phyloP scores from a whole-genome alignment of 2,329 filamentous ascomycete species.

The Xylariaceae sp. region DNA sequence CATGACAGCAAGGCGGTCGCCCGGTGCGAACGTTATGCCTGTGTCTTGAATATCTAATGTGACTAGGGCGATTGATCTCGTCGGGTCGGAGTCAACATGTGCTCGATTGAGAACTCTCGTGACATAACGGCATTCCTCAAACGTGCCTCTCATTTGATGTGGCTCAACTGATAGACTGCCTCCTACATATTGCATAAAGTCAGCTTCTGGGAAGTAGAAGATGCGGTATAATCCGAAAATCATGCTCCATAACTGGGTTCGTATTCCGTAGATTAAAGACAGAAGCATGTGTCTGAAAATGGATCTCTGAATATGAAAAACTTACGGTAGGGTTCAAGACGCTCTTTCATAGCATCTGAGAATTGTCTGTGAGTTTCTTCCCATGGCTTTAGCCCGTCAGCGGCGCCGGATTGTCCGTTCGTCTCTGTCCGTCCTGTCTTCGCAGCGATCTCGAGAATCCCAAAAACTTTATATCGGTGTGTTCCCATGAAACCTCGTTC shows the following conservation, averaged over 20 bases:
- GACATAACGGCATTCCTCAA: constrained; percentile 56
- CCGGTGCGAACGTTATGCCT: constrained; percentile 56
- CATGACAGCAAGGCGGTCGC: constrained; percentile 58
- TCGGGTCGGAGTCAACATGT: constrained; percentile 49
- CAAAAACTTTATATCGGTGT: constrained; percentile 60
- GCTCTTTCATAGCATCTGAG: constrained; percentile 57
- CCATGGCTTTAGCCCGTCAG: constrained; percentile 48
- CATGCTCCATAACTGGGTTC: too few relatives aligned
- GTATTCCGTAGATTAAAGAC: too few relatives aligned
- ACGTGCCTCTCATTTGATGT: constrained; percentile 57
- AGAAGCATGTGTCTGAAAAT: not conserved
- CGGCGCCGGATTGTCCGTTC: constrained; percentile 52
- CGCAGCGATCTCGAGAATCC: constrained; percentile 55
- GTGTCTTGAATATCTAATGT: constrained; percentile 56
- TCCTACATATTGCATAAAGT: constrained; percentile 5
- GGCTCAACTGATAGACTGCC: constrained; percentile 51
- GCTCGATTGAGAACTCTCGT: constrained; percentile 48
- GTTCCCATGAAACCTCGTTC: constrained; percentile 60
- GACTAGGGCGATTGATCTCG: constrained; percentile 51
- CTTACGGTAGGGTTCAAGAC: constrained; percentile 50
- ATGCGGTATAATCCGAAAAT: too few relatives aligned
- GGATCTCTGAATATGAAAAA: not conserved
- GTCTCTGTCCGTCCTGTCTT: constrained; percentile 57
- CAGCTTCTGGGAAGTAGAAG: too few relatives aligned
- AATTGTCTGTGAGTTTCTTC: constrained; percentile 55